A percentile compares a stretch with the other conserved stretches of the same genome.
These are phyloP conservation scores for Trichoderma parareesei DNA, from an alignment of 495 filamentous ascomycete genomes.

Conservation along the genomic window DNA sequence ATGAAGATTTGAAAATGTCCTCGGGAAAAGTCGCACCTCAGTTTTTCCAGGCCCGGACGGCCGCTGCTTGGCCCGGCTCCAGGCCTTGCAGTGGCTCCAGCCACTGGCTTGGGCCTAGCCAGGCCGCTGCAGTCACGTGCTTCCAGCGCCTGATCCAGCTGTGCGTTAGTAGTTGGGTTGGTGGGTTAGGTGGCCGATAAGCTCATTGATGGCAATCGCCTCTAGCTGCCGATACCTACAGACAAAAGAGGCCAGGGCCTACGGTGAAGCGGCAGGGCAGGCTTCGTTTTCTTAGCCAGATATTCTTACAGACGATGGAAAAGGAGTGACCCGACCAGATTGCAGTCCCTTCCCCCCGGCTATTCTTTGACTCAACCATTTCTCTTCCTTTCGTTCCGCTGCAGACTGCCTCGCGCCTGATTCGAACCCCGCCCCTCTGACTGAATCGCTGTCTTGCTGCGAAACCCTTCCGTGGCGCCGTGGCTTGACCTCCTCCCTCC, in stretches of 20 bases:
- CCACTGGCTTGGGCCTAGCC: background rate
- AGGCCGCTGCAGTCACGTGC: background rate
- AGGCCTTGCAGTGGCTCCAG: background rate
- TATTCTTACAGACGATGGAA: background rate
- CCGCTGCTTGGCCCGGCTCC: background rate
- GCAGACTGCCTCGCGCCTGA: background rate
- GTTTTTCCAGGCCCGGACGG: constrained; percentile 15
- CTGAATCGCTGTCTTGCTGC: background rate
- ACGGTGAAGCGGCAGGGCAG: background rate
- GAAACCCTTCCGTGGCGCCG: background rate
- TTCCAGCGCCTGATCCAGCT: background rate
- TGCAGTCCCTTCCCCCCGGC: background rate
- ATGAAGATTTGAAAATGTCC: constrained; percentile 15
- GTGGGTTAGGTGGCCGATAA: background rate
- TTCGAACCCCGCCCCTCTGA: constrained; percentile 1
- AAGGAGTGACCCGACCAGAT: background rate
- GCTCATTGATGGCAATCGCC: constrained; percentile 1
- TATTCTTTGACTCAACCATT: background rate
- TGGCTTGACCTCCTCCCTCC: constrained; percentile 27
- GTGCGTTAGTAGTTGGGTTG: no score
- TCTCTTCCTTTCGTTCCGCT: background rate
- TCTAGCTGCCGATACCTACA: background rate
- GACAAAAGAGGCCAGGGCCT: background rate
- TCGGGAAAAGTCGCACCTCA: constrained; percentile 23
- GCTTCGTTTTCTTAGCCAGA: no score